These are phyloP conservation scores for Pyrenula aspistea DNA, from an alignment of 495 filamentous ascomycete species.

Conservation along the genomic window DNA sequence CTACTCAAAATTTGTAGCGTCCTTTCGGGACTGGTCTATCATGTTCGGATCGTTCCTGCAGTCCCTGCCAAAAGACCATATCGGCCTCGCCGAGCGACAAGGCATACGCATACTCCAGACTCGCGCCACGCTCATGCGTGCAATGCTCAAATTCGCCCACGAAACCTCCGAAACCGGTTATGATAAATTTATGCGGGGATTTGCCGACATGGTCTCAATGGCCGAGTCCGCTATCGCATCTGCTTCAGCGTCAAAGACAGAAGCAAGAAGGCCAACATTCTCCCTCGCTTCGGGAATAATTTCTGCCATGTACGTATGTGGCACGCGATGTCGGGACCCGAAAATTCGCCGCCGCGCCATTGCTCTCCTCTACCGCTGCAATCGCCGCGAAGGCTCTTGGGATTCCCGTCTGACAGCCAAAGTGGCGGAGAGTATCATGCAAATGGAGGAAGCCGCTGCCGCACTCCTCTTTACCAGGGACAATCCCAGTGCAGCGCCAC, in stretches of 20 bases:
- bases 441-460: constrained; percentile 35
- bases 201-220: neutral
- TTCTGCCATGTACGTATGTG: neutral
- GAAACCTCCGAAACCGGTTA: neutral
- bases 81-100: neutral
- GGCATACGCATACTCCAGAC: neutral
- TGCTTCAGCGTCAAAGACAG: neutral
- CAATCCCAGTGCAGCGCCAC: neutral
- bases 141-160: neutral
- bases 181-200: neutral
- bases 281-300: neutral
- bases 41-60: too few species aligned
- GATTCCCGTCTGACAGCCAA: constrained; percentile 42
- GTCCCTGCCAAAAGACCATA: neutral
- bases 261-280: neutral
- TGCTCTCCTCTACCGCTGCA: constrained; percentile 30
- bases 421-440: constrained; percentile 36
- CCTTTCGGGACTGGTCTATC: neutral
- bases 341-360: constrained; percentile 35
- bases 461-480: neutral
- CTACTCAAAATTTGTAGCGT: neutral
- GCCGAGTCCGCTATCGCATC: neutral
- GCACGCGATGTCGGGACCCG: constrained; percentile 28
- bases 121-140: neutral
- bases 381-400: constrained; percentile 46